Base-by-base conservation (phyloP, 2,329 filamentous ascomycete genomes). In the Talaromyces marneffei region DNA sequence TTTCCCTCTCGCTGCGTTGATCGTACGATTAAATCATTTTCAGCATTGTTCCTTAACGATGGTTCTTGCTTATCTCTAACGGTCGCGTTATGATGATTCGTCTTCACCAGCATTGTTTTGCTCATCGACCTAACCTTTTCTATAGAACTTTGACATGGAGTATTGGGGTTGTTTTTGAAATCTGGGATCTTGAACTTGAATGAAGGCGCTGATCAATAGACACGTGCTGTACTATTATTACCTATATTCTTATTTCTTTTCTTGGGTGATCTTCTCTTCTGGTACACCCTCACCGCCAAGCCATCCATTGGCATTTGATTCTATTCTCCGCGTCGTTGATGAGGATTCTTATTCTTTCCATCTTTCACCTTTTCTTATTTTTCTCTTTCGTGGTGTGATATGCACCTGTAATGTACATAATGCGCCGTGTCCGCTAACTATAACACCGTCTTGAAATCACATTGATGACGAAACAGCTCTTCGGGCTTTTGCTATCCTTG, bases 41-140 rank as follows among this genome's bases (percentile, higher is more conserved):
- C 12, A 52, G 48, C 57, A 53, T 44, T 59, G 57, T 59, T 53
- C 33, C 31, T 59, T 59, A 16, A 52, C 35, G 57, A 59, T 52
- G 57, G 44, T 59, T 52, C 35, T n/a, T 59, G 37, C 35, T 39
- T 31, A 27, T 39, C 29, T 52, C 25, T 59, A 59, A 59, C 57
- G 57, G 57, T 59, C 57, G 44, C 56, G 29, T 59, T 44, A 59
- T 52, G 57, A 59, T 52, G 57, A 59, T 52, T 59, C 44, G 57
- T 59, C 23, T 50, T 52, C 29, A 31, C 18, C 25, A 44, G 57
- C 57, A 59, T 55, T 55, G 35, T 31, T 59, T 42, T 53, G 48
- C 46, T 59, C 39, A 44, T 59, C 57, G 46, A 59, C 57, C 57
- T 18, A 39, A 29, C 33, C 4, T 18, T 44, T n/a, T 44, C 44